Base-by-base conservation (phyloP, 495 filamentous ascomycete genomes). In the Lepidopterella palustris region DNA sequence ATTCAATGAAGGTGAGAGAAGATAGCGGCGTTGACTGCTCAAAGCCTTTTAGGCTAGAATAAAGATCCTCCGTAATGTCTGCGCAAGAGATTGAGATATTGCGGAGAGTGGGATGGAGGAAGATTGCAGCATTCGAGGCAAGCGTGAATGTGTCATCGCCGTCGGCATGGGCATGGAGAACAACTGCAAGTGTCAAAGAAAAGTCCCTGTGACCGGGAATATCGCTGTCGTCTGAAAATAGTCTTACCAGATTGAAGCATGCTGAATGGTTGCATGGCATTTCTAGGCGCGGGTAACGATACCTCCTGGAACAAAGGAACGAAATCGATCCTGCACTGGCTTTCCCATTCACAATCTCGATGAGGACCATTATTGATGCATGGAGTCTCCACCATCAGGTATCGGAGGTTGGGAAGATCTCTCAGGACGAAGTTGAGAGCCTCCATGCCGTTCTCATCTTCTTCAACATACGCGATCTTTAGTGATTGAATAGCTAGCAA, bases 81-180 rank as follows among this genome's bases (percentile, higher is more conserved):
- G 52, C 26, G 48, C 64, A 67, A 5, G 60, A 64, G 18, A 67
- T 51, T 5, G 57, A 58, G 25, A 67, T 45, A 21, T 40, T 29
- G 21, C 54, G 57, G 21, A 67, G 53, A 5, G 60, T 67, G 5
- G 64, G 64, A 52, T 67, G 64, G 21, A 64, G 42, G 32, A 67
- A 67, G 4, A 67, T 61, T 10, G 57, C 28, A 27, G 61, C 45
- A 25, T 23, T 50, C 15, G 23, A 8, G n/a, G 60, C 64, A 28
- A 67, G 55, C 4, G 10, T 25, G 53, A 60, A 67, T 4, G 29
- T 32, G 2, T 53, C 31, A 4, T 18, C 18, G 8, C 52, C 32
- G 39, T 66, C 59, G 8, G 53, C 60, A 45, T 67, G 64, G 15
- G 47, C 25, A 25, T 50, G 47, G 15, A 50, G 25, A 27, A 50